A percentile compares a stretch with the other conserved stretches of the same genome.
These are phyloP conservation scores for Candida arabinofermentans DNA, from an alignment of 805 yeast species.

Conservation along the genomic window DNA sequence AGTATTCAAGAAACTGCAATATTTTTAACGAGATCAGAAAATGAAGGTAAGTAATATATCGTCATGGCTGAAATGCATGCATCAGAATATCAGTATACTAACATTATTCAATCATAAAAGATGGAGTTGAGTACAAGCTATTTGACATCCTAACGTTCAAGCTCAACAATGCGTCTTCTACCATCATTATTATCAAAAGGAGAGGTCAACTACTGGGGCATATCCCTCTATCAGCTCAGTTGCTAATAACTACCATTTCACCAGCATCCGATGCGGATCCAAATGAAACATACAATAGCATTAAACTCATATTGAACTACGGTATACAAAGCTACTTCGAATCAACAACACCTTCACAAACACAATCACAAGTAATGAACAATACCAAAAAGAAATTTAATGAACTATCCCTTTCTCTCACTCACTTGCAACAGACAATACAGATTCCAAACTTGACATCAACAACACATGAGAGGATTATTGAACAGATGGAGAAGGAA, in stretches of 20 bases:
- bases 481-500: slow-evolving; percentile 31
- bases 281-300: slow-evolving; percentile 33
- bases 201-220: slow-evolving; percentile 8
- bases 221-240: slow-evolving; percentile 5
- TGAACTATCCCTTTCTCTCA: slow-evolving; percentile 64
- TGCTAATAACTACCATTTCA: slow-evolving; percentile 7
- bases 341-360: slow-evolving; percentile 28
- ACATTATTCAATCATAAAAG: neutral
- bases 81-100: no score
- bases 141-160: neutral
- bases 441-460: slow-evolving; percentile 61
- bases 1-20: no score
- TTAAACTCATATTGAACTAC: slow-evolving; percentile 55
- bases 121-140: neutral
- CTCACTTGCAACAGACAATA: slow-evolving; percentile 62
- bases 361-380: slow-evolving; percentile 33
- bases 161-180: neutral
- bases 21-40: no score
- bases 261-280: slow-evolving; percentile 10
- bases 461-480: slow-evolving; percentile 49
- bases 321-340: slow-evolving; percentile 75
- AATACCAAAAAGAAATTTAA: slow-evolving; percentile 58
- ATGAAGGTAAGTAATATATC: no score
- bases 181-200: slow-evolving; percentile 10
- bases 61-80: no score